phyloP scores from a whole-genome alignment of 1,284 basidiomycete species.

The Tausonia pullulans region DNA sequence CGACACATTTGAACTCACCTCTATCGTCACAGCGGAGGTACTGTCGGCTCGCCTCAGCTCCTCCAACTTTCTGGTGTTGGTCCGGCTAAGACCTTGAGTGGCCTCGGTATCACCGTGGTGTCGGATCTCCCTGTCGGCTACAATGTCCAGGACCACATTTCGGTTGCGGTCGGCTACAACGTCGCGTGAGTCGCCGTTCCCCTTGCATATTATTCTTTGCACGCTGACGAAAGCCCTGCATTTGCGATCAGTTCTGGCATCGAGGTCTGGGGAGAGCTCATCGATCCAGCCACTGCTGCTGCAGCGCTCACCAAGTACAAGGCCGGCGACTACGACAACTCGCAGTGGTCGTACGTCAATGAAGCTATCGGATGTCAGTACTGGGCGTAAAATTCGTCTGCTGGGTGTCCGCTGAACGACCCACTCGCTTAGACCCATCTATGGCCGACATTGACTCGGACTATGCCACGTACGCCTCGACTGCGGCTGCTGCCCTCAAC shows the following conservation, averaged over 20 bases:
- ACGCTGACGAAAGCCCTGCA: neutral
- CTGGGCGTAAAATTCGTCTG: slow-evolving; percentile 16
- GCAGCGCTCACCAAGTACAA: slow-evolving; percentile 23
- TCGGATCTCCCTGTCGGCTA: slow-evolving; percentile 58
- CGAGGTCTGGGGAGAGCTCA: slow-evolving; percentile 21
- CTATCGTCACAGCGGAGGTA: slow-evolving; percentile 39
- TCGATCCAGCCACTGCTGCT: slow-evolving; percentile 21
- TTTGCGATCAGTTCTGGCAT: slow-evolving; percentile 20
- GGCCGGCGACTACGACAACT: slow-evolving; percentile 18
- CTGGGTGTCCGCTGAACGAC: slow-evolving; percentile 25
- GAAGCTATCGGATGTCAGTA: slow-evolving; percentile 15
- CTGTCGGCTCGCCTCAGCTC: slow-evolving; percentile 53
- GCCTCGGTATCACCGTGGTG: slow-evolving; percentile 41
- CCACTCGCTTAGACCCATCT: slow-evolving; percentile 13
- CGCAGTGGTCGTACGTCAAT: slow-evolving; percentile 16
- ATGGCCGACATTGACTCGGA: slow-evolving; percentile 17
- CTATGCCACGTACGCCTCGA: slow-evolving; percentile 36
- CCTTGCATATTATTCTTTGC: slow-evolving; percentile 22
- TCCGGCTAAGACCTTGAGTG: slow-evolving; percentile 45
- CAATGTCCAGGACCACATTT: slow-evolving; percentile 46
- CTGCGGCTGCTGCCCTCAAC: slow-evolving; percentile 53
- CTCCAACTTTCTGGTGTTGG: slow-evolving; percentile 63
- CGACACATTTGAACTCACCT: neutral
- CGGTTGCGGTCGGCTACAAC: neutral
- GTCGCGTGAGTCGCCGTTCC: slow-evolving; percentile 28